Evolutionary conservation across 2,329 filamentous ascomycete genomes (phyloP).

Genomic region (Pseudogymnoascus sp.): DNA sequence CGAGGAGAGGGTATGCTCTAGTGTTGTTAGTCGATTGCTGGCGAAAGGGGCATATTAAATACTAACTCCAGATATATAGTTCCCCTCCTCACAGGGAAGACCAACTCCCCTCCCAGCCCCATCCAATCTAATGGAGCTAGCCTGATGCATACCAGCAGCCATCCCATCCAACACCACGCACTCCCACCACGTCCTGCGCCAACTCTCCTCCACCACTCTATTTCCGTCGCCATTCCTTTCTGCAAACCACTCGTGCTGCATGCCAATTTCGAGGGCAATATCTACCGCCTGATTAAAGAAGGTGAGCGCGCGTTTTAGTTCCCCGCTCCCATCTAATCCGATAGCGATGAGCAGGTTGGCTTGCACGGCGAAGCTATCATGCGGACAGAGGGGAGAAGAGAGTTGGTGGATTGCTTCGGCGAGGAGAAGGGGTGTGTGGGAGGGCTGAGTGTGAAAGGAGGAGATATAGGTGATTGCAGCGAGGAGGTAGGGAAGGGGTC

Average conservation of each 20-base stretch:
- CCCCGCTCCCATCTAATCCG: conserved; percentile 66
- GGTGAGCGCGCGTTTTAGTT: conserved; percentile 59
- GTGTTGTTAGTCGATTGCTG: conserved; percentile 27
- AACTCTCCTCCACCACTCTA: conserved; percentile 67
- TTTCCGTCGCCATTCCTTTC: conserved; percentile 53
- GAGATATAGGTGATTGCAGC: conserved; percentile 49
- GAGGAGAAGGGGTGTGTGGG: conserved; percentile 40
- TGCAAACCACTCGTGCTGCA: conserved; percentile 64
- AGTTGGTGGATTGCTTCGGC: conserved; percentile 49
- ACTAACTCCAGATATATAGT: conserved; percentile 53
- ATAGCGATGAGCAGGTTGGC: conserved; percentile 69
- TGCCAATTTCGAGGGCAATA: conserved; percentile 65
- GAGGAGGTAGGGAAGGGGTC: conserved; percentile 32
- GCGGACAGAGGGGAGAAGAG: conserved; percentile 38
- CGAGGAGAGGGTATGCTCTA: conserved; percentile 51
- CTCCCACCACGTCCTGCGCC: conserved; percentile 88
- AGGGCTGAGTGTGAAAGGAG: conserved; percentile 45
- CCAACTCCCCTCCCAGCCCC: conserved; percentile 59
- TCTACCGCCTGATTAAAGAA: conserved; percentile 60
- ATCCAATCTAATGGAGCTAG: conserved; percentile 61
- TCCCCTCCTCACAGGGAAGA: conserved; percentile 75
- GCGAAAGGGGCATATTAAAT: conserved; percentile 1
- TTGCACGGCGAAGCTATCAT: conserved; percentile 62
- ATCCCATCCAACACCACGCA: conserved; percentile 61
- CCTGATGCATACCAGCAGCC: conserved; percentile 69